A percentile compares a stretch with the other conserved stretches of the same genome.
Evolutionary conservation across 1,284 basidiomycete species (phyloP).

Genomic region (Cystobasidium pallidum): DNA sequence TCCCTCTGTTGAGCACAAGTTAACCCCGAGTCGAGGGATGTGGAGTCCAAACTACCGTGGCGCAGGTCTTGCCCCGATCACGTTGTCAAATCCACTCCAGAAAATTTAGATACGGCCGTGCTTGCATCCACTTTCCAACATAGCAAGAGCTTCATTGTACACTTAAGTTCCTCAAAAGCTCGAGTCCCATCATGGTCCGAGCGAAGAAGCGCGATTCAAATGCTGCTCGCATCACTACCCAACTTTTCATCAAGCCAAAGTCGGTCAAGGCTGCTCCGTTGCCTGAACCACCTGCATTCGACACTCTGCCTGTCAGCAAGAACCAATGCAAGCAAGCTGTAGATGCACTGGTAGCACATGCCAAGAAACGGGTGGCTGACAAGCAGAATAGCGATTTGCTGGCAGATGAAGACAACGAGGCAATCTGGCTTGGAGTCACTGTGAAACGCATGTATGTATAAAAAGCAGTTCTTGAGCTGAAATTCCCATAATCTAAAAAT

Average conservation of each 20-base stretch:
- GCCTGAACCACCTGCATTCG: conserved; percentile 45
- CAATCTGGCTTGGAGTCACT: conserved; percentile 81
- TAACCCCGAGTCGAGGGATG: too few relatives aligned
- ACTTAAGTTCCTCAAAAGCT: not conserved
- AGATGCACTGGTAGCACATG: conserved; percentile 72
- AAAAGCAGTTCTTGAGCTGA: not conserved
- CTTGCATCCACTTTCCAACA: conserved; percentile 3
- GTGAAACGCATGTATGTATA: conserved; percentile 68
- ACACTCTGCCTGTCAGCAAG: conserved; percentile 61
- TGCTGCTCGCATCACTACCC: conserved; percentile 23
- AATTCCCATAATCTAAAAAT: too few relatives aligned
- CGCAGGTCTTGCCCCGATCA: conserved; percentile 3
- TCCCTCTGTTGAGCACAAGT: too few relatives aligned
- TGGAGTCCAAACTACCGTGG: not conserved
- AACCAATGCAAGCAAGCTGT: conserved; percentile 78
- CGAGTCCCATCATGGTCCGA: conserved; percentile 18
- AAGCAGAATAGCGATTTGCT: conserved; percentile 76
- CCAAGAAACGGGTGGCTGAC: conserved; percentile 66
- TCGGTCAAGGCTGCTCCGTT: conserved; percentile 45
- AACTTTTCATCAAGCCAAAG: conserved; percentile 44
- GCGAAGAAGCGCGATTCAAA: conserved; percentile 31
- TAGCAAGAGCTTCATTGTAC: not conserved
- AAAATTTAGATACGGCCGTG: conserved; percentile 22
- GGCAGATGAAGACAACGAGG: conserved; percentile 69
- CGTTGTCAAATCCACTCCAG: not conserved